Conservation (phyloP, 2,329 filamentous ascomycete genomes). For the Fusarium sp. region DNA sequence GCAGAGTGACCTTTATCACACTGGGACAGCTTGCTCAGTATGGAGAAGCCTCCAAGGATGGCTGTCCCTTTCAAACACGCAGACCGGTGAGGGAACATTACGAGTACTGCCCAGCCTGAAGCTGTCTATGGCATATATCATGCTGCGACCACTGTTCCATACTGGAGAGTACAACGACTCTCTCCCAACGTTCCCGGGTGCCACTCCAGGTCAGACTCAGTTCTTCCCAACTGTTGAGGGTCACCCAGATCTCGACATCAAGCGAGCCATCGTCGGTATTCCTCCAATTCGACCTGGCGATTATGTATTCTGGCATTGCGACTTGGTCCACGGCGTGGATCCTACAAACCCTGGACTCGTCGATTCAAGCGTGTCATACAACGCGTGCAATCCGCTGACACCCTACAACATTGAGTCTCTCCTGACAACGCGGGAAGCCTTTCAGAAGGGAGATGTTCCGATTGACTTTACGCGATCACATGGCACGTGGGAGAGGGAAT, state of each 20-base stretch:
- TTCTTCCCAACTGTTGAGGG: neutral
- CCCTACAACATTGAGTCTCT: neutral
- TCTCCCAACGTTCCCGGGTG: neutral
- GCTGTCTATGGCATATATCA: neutral
- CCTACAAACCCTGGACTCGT: neutral
- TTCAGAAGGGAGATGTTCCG: neutral
- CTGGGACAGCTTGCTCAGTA: neutral
- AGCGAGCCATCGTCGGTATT: neutral
- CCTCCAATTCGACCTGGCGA: neutral
- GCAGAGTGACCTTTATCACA: neutral
- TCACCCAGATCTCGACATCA: neutral
- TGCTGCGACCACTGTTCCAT: neutral
- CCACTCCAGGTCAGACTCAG: neutral
- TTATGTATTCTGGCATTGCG: neutral
- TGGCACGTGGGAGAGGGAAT: neutral
- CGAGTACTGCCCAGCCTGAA: neutral
- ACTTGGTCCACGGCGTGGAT: neutral
- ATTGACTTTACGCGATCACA: neutral
- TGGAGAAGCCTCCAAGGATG: constrained; percentile 5
- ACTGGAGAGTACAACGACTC: neutral
- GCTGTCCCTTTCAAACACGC: neutral
- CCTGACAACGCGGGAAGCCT: neutral
- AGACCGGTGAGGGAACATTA: neutral
- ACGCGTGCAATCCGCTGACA: neutral
- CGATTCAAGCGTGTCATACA: constrained; percentile 3